Evolutionary conservation across 768 basidiomycete genomes (phyloP), one percentile per base, ranked within the genome.

Genomic region (Russula ochroleuca): DNA sequence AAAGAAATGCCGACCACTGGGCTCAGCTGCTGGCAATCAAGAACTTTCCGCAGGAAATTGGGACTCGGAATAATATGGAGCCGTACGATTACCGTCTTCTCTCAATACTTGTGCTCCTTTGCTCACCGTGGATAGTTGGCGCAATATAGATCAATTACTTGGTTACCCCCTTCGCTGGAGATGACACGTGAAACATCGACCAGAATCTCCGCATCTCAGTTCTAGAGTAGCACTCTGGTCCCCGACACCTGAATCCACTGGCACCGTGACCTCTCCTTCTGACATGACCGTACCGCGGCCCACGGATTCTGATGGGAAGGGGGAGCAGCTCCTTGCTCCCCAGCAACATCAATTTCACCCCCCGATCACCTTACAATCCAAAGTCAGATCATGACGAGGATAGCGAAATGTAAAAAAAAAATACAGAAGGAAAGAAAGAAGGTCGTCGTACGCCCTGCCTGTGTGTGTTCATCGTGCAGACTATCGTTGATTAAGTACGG

Each of bases 1-100:
- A 72, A 68, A 53, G 76, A 77, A 70, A 56, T 76, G 15, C 64
- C 63, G 48, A 67, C 67, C 65, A 5, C 68, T 72, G 58, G 62
- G 68, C 38, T 72, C 68, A 4, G 66, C 70, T 10, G 72, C 71
- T 23, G 57, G 65, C n/a, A 74, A 48, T 7, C 7, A 49, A 11
- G 3, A n/a, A 19, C 43, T 9, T 11, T 45, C n/a, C 28, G 41
- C 40, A 7, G 15, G n/a, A 4, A 21, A 35, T 31, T 19, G 40
- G 9, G 40, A 64, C 47, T 31, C 31, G 43, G 25, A 14, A 47
- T 5, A 2, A 5, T 8, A 15, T 10, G 31, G 17, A n/a, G 28
- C 3, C 1, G 41, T 23, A 11, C 25, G 15, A 17, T 49, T 25
- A 49, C 23, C 25, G 11, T 10, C 41, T 54, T 40, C 7, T 15